Evolutionary conservation across 805 yeast species (phyloP), one percentile per base, ranked within the genome.

Genomic region (Sugiyamaella valdiviana): DNA sequence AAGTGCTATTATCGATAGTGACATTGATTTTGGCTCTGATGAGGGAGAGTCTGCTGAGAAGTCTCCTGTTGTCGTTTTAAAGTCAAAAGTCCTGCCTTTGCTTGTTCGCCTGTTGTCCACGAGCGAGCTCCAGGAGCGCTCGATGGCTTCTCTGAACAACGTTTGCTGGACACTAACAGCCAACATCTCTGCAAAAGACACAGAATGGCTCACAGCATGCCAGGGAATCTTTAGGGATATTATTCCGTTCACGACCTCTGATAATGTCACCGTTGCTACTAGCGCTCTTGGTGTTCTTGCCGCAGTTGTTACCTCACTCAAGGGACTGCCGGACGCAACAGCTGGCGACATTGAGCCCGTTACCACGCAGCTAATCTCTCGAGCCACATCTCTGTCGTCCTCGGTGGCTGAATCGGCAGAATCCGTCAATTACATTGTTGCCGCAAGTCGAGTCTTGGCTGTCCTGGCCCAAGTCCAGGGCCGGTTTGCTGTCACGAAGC

Each of bases 71-170:
- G 39, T 44, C 10, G 38, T 53, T 12, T 45, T 57, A 2, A 37
- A 42, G 17, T 24, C 42, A 12, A 46, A 48, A 6, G 48, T 57
- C 15, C 41, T 54, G 14, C 51, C 57, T 1, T 49, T 45, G n/a
- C 36, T 63, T 77, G 44, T 60, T 69, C 36, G 57, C 57, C 39
- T 72, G 66, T 52, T 58, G 7, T 41, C 45, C 4, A 19, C 45
- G 14, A 67, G 71, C n/a, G 71, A 74, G 39, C 75, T 82, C 51
- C 66, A 75, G 22, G 70, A 77, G 22, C 79, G 84, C 55, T 72
- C 80, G 5, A 66, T 86, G 43, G 73, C 79, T 12, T 80, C 85
- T 6, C 72, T 88, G 62, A 88, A 86, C 65, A 90, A 90, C 59
- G 62, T 83, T 46, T 63, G 78, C 37, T 82, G 90, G 89, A 66